Evolutionary conservation across 2,329 filamentous ascomycete genomes (phyloP).

Genomic region (Fusarium mangiferae): DNA sequence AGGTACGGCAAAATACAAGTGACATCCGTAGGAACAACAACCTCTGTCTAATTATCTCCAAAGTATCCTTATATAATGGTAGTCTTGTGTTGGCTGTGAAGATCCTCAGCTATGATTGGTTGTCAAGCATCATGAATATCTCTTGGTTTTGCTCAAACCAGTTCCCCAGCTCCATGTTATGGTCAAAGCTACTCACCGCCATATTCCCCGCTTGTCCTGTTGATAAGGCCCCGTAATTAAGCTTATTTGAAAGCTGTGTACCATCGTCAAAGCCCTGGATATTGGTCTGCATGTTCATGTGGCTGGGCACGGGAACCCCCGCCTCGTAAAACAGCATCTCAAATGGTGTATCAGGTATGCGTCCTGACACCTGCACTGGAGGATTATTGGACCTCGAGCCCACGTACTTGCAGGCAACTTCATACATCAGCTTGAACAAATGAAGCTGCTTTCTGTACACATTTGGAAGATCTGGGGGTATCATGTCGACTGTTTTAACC

Average conservation of each 20-base stretch:
- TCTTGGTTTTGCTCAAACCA: slow-evolving; percentile 24
- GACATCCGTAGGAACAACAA: neutral
- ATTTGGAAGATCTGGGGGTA: neutral
- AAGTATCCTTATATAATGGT: accelerated
- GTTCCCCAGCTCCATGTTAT: slow-evolving; percentile 2
- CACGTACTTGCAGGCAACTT: slow-evolving; percentile 1
- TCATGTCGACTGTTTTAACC: neutral
- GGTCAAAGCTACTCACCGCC: neutral
- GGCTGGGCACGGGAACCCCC: neutral
- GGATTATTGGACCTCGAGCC: neutral
- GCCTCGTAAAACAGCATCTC: slow-evolving; percentile 14
- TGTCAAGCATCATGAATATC: slow-evolving; percentile 15
- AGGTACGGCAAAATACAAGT: neutral
- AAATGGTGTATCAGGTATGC: slow-evolving; percentile 10
- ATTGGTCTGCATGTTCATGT: neutral
- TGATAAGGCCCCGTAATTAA: neutral
- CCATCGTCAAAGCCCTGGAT: neutral
- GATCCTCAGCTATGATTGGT: neutral
- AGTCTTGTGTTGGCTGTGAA: accelerated
- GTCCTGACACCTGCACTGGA: neutral
- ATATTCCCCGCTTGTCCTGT: neutral
- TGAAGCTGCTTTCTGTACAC: slow-evolving; percentile 9
- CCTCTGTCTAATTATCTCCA: neutral
- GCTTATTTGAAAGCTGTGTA: accelerated
- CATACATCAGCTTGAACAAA: slow-evolving; percentile 10